A percentile compares a stretch with the other conserved stretches of the same genome.
Conservation (phyloP, 208 protist species). For the Trypanosoma conorhini region DNA sequence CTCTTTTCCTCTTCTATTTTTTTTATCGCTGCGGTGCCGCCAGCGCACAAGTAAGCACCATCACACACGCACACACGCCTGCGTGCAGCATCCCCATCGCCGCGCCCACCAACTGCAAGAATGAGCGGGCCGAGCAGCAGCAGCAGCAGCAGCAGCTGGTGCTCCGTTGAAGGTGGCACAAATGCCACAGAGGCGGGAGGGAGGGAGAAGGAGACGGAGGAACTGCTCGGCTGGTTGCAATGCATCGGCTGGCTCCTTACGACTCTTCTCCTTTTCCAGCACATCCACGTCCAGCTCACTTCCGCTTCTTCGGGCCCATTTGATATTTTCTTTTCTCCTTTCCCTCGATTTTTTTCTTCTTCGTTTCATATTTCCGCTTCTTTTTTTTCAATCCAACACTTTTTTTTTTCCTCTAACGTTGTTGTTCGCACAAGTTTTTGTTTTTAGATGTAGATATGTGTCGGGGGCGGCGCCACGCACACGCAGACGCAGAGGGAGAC, state of each 20-base stretch:
- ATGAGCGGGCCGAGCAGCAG: neutral
- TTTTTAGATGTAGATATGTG: too few relatives aligned
- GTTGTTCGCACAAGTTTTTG: neutral
- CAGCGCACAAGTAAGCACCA: neutral
- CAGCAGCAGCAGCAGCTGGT: too few relatives aligned
- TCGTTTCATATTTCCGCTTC: neutral
- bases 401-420: neutral
- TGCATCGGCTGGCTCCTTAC: neutral
- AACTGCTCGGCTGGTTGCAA: neutral
- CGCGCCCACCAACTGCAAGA: neutral
- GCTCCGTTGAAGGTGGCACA: neutral
- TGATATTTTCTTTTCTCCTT: conserved; percentile 5
- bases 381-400: conserved; percentile 6
- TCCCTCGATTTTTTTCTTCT: neutral
- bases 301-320: neutral
- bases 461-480: neutral
- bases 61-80: neutral
- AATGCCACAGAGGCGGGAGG: neutral
- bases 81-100: neutral
- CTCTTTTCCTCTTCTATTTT: neutral
- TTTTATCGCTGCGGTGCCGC: neutral
- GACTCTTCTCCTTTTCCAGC: neutral
- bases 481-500: neutral
- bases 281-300: neutral
- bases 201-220: neutral